Evolutionary conservation across 345 rosid species (phyloP).

Genomic region (Erucastrum elatum): DNA sequence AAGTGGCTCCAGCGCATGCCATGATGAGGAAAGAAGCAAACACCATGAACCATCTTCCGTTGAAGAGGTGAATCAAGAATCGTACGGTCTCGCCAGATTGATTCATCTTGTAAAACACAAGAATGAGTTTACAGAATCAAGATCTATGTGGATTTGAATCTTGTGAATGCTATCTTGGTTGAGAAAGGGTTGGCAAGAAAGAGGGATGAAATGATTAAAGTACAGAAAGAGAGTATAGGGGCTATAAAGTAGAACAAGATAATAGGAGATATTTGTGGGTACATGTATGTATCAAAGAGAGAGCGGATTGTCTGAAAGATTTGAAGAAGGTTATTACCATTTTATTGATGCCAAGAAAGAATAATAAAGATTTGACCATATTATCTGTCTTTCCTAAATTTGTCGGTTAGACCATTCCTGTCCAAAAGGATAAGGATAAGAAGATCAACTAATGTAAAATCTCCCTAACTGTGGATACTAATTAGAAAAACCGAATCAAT

Average conservation of each 20-base stretch:
- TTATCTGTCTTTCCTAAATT: conserved; percentile 32
- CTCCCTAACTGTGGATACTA: not conserved
- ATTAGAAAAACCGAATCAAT: not conserved
- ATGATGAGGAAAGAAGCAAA: conserved; percentile 85
- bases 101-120: conserved; percentile 20
- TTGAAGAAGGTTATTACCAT: conserved; percentile 8
- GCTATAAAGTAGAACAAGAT: conserved; percentile 27
- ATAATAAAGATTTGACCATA: conserved; percentile 14
- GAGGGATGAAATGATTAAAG: conserved; percentile 15
- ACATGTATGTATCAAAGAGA: conserved; percentile 2
- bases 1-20: conserved; percentile 91
- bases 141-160: conserved; percentile 14
- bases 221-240: conserved; percentile 21
- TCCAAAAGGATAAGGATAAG: not conserved
- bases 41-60: conserved; percentile 86
- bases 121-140: not conserved
- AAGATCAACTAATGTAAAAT: not conserved
- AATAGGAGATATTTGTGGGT: not conserved
- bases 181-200: conserved; percentile 2
- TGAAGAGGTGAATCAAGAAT: conserved; percentile 51
- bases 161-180: conserved; percentile 8
- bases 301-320: conserved; percentile 16
- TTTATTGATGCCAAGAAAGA: not conserved
- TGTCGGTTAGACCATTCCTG: conserved; percentile 8
- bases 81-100: conserved; percentile 24